A percentile compares a stretch with the other conserved stretches of the same genome.
Conservation (phyloP, 306 rosid species). For the Clitoria ternatea region DNA sequence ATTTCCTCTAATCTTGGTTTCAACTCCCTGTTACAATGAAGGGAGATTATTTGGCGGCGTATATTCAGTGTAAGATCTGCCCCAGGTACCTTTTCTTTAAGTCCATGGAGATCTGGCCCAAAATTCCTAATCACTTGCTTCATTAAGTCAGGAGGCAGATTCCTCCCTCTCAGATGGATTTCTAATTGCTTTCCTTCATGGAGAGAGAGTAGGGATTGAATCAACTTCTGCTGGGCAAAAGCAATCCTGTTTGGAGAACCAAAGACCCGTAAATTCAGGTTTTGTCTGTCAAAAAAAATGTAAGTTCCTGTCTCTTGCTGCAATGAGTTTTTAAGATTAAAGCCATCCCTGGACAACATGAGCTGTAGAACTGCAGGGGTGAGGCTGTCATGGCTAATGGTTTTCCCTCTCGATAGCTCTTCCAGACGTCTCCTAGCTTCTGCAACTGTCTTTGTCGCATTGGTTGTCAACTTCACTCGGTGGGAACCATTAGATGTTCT, state of each 20-base stretch:
- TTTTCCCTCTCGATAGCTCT: slow-evolving; percentile 70
- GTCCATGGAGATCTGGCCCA: slow-evolving; percentile 77
- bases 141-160: slow-evolving; percentile 74
- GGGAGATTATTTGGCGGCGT: slow-evolving; percentile 45
- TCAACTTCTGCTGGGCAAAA: slow-evolving; percentile 52
- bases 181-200: slow-evolving; percentile 66
- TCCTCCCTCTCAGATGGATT: slow-evolving; percentile 63
- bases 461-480: slow-evolving; percentile 73
- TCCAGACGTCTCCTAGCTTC: slow-evolving; percentile 75
- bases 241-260: slow-evolving; percentile 56
- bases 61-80: slow-evolving; percentile 58
- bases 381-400: slow-evolving; percentile 49
- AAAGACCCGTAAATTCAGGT: slow-evolving; percentile 50
- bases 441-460: slow-evolving; percentile 81
- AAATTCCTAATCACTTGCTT: slow-evolving; percentile 73
- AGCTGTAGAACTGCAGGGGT: slow-evolving; percentile 64
- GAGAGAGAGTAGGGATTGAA: slow-evolving; percentile 51
- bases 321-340: slow-evolving; percentile 40
- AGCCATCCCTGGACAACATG: slow-evolving; percentile 68
- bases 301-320: slow-evolving; percentile 68
- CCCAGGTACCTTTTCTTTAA: slow-evolving; percentile 69
- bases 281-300: slow-evolving; percentile 64
- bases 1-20: slow-evolving; percentile 64
- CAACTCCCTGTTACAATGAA: slow-evolving; percentile 61
- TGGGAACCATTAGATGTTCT: slow-evolving; percentile 57